phyloP scores from a whole-genome alignment of 108 stramenopile species.

The Parmales sp. region DNA sequence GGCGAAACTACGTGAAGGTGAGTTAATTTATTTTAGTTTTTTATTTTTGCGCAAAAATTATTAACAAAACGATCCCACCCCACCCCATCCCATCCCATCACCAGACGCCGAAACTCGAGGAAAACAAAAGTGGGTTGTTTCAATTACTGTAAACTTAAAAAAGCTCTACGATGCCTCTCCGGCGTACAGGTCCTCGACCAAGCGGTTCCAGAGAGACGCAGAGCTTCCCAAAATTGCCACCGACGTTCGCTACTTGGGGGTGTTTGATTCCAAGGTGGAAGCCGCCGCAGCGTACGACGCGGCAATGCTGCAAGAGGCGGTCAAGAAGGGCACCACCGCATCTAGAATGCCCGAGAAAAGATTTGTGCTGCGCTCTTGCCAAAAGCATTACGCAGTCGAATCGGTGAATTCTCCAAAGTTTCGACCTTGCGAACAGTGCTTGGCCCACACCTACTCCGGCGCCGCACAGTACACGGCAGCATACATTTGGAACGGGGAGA shows the following conservation, averaged over 20 bases:
- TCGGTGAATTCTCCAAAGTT: conserved; percentile 2
- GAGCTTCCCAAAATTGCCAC: neutral
- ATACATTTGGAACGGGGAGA: conserved; percentile 12
- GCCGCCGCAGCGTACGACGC: neutral
- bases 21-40: too few relatives aligned
- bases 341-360: conserved; percentile 3
- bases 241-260: neutral
- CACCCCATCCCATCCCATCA: too few relatives aligned
- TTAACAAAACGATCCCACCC: too few relatives aligned
- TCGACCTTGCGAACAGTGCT: conserved; percentile 8
- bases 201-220: neutral
- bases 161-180: conserved; percentile 3
- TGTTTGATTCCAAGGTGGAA: neutral
- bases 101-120: neutral
- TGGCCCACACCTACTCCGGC: conserved; percentile 1
- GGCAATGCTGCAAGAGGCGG: conserved; percentile 5
- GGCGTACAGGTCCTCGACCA: neutral
- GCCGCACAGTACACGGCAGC: neutral
- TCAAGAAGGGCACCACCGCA: neutral
- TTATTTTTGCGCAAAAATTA: too few relatives aligned
- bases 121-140: neutral
- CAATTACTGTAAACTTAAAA: neutral
- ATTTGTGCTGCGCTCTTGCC: conserved; percentile 2
- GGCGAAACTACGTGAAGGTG: neutral
- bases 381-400: conserved; percentile 5